These are phyloP conservation scores for Schoenoplectus tabernaemontani DNA, from an alignment of 202 grass and related monocot species.

Conservation along the genomic window DNA sequence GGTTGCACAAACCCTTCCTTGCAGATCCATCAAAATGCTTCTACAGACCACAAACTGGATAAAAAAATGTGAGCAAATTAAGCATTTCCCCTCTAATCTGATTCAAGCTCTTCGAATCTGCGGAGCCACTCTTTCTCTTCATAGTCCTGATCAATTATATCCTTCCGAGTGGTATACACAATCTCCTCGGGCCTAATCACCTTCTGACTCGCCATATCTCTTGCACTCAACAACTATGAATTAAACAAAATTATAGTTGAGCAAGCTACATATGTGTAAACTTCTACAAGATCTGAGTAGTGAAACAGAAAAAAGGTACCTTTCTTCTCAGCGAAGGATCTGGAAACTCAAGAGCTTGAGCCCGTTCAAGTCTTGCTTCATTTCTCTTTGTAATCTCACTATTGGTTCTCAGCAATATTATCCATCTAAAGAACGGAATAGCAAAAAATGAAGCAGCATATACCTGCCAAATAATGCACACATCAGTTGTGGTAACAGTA, in stretches of 20 bases:
- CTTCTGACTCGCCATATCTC: constrained; percentile 70
- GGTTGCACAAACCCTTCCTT: background rate
- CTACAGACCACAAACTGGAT: background rate
- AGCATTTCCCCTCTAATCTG: constrained; percentile 34
- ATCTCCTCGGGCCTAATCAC: constrained; percentile 74
- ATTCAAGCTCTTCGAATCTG: constrained; percentile 62
- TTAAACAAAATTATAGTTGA: constrained; percentile 14
- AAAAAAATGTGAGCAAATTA: constrained; percentile 1
- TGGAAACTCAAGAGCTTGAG: constrained; percentile 49
- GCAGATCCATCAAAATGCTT: constrained; percentile 4
- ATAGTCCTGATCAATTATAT: constrained; percentile 78
- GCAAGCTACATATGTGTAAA: constrained; percentile 8
- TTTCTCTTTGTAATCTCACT: constrained; percentile 70
- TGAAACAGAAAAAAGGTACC: constrained; percentile 36
- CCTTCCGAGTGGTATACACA: constrained; percentile 68
- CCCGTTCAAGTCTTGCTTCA: constrained; percentile 58
- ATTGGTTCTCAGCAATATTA: constrained; percentile 62
- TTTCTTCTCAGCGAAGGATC: constrained; percentile 69
- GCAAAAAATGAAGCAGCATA: constrained; percentile 90
- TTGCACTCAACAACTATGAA: constrained; percentile 74
- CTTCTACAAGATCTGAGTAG: constrained; percentile 18
- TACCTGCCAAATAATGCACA: constrained; percentile 38
- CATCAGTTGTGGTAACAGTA: background rate
- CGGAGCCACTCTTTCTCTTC: constrained; percentile 76
- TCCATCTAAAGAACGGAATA: constrained; percentile 85